Percentiles rank a stretch among this genome's conserved stretches.
Evolutionary conservation across 208 protist species (phyloP).

Genomic region (Trypanosoma lewisi): DNA sequence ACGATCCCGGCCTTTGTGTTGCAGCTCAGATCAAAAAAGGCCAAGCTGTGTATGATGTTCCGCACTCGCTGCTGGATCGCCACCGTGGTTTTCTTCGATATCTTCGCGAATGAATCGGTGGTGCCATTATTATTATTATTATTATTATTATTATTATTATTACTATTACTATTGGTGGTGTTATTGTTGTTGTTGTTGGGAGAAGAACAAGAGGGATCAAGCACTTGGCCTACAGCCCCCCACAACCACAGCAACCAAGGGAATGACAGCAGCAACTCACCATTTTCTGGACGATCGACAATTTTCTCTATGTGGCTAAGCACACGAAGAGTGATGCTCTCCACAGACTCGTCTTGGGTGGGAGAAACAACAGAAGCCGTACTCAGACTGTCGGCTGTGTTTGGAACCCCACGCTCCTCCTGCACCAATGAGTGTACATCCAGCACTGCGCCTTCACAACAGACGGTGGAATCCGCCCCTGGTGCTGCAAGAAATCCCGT

Average conservation of each 20-base stretch:
- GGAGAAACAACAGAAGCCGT: constrained; percentile 7
- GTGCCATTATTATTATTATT: not conserved
- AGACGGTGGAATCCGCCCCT: too few relatives aligned
- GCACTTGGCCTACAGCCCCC: constrained; percentile 47
- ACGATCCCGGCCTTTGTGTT: constrained; percentile 61
- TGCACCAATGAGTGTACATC: not conserved
- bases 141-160: too few relatives aligned
- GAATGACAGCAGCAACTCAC: constrained; percentile 50
- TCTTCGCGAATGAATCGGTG: not conserved
- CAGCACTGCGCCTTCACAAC: too few relatives aligned
- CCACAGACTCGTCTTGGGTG: constrained; percentile 35
- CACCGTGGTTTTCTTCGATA: constrained; percentile 13
- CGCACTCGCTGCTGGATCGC: constrained; percentile 51
- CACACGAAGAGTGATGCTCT: constrained; percentile 50
- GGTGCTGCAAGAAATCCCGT: not conserved
- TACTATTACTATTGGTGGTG: too few relatives aligned
- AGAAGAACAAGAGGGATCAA: constrained; percentile 26
- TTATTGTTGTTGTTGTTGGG: too few relatives aligned
- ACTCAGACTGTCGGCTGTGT: constrained; percentile 5
- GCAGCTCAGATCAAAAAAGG: constrained; percentile 65
- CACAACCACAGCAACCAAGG: constrained; percentile 85
- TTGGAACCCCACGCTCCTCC: constrained; percentile 4
- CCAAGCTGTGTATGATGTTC: constrained; percentile 64
- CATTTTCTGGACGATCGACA: constrained; percentile 64
- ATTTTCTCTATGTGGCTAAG: constrained; percentile 81